Percentiles rank a stretch among this genome's conserved stretches.
Conservation (phyloP, 805 yeast genomes). For the Scheffersomyces coipomensis region DNA sequence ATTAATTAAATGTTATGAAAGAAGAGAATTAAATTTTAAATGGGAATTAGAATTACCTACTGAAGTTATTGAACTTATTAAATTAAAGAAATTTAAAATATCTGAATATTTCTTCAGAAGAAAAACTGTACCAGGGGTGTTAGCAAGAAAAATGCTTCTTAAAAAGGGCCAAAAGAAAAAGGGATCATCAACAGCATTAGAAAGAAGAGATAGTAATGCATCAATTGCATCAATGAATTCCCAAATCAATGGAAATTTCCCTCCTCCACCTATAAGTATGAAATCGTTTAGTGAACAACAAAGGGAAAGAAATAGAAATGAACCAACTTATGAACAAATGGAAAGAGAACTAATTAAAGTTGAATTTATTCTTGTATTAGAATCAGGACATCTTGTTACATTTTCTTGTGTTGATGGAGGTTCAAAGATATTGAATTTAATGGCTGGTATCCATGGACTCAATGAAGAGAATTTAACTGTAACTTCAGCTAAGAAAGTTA, state of each 20-base stretch:
- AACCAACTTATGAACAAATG: slow-evolving; percentile 8
- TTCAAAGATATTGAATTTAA: slow-evolving; percentile 25
- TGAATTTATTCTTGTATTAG: slow-evolving; percentile 54
- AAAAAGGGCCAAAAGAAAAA: slow-evolving; percentile 14
- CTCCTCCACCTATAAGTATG: slow-evolving; percentile 21
- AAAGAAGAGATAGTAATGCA: slow-evolving; percentile 33
- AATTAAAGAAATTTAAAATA: slow-evolving; percentile 29
- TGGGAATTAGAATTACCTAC: slow-evolving; percentile 51
- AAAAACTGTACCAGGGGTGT: slow-evolving; percentile 48
- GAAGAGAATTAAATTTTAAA: slow-evolving; percentile 51
- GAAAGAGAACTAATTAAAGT: slow-evolving; percentile 25
- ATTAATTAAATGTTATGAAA: slow-evolving; percentile 58
- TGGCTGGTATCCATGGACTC: slow-evolving; percentile 17
- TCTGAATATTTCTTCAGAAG: slow-evolving; percentile 62
- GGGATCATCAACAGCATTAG: background rate
- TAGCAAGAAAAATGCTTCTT: slow-evolving; percentile 31
- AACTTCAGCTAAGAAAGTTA: slow-evolving; percentile 53
- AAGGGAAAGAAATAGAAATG: slow-evolving; percentile 1
- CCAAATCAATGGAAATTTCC: slow-evolving; percentile 32
- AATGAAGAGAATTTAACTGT: slow-evolving; percentile 18
- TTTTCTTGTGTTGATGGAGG: slow-evolving; percentile 52
- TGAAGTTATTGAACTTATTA: slow-evolving; percentile 17
- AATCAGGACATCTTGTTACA: slow-evolving; percentile 48
- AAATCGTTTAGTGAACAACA: slow-evolving; percentile 7
- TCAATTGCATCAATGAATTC: slow-evolving; percentile 21